Evolutionary conservation across 1,139 yeast genomes (phyloP), one percentile per base, ranked within the genome.

Genomic region (Nakaseomyces sp.): DNA sequence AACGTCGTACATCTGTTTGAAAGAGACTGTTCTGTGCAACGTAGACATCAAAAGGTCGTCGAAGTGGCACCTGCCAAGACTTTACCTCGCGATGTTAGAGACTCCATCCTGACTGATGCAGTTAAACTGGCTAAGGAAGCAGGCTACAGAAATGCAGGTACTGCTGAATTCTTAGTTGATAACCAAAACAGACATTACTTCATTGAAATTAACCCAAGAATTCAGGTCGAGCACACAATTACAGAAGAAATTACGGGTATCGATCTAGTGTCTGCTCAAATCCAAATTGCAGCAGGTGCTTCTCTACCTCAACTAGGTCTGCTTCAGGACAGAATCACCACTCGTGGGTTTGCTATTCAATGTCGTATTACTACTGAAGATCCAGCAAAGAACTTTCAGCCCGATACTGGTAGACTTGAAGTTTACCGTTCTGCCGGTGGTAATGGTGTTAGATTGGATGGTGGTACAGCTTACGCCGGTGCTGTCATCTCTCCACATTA

Each of bases 401-500:
- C 99, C 15, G 99, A 91, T 64, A 93, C 97, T 3, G 99, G 99
- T 64, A 88, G 91, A 68, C 84, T 91, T 56, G 99, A 91, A 67
- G 99, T 91, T 41, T 91, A 91, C 72, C 79, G 98, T 66, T 88
- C 97, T 31, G 87, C 98, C 32, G 99, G 99, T 71, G 99, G 99
- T 73, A 91, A 91, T 63, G 99, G 99, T 64, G 96, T 91, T 42
- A 81, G 99, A 70, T 75, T 91, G 56, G 99, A 91, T 64, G 99
- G 98, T 72, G 98, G 98, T 69, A 91, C 91, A 63, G 97, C 97
- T 6, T 91, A 88, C 68, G 95, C 96, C n/a, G 99, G 99, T 53
- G 87, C 97, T 26, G 81, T 93, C 54, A 91, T 91, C 54, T 82
- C 96, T 29, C 98, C 99, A 41, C 96, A 88, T 69, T 91, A 91